Conservation (phyloP, 1,284 basidiomycete species). For the Cutaneotrichosporon cyanovorans region DNA sequence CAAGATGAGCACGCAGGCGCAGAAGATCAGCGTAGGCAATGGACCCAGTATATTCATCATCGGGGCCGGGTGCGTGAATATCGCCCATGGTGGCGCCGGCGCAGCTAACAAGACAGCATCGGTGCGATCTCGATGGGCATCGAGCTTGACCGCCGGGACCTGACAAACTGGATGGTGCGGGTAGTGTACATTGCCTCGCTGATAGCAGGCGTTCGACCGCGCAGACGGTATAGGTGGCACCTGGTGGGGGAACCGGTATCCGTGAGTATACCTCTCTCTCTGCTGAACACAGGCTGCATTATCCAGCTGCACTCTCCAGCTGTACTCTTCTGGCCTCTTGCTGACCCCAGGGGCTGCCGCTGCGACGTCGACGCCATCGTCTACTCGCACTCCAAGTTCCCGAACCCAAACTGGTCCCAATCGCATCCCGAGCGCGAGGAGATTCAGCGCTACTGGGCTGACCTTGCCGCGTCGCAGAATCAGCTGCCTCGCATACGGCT, state of each 20-base stretch:
- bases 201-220: conserved; percentile 8
- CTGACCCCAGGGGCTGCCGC: neutral
- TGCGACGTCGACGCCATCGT: conserved; percentile 11
- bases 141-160: conserved; percentile 9
- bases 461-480: conserved; percentile 5
- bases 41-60: conserved; percentile 5
- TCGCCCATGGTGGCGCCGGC: neutral
- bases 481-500: conserved; percentile 1
- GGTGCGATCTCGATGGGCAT: conserved; percentile 14
- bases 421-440: conserved; percentile 13
- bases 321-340: too few species aligned
- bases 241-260: conserved; percentile 15
- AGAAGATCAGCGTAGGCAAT: conserved; percentile 1
- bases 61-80: conserved; percentile 2
- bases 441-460: conserved; percentile 14
- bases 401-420: conserved; percentile 15
- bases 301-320: too few species aligned
- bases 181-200: neutral
- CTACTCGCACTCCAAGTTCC: conserved; percentile 14
- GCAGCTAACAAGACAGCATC: conserved; percentile 4
- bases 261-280: conserved; percentile 3
- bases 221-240: conserved; percentile 14
- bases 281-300: neutral
- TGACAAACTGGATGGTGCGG: conserved; percentile 16
- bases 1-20: neutral